Evolutionary conservation across 139 green algal species (phyloP).

Genomic region (Tetraselmis striata): DNA sequence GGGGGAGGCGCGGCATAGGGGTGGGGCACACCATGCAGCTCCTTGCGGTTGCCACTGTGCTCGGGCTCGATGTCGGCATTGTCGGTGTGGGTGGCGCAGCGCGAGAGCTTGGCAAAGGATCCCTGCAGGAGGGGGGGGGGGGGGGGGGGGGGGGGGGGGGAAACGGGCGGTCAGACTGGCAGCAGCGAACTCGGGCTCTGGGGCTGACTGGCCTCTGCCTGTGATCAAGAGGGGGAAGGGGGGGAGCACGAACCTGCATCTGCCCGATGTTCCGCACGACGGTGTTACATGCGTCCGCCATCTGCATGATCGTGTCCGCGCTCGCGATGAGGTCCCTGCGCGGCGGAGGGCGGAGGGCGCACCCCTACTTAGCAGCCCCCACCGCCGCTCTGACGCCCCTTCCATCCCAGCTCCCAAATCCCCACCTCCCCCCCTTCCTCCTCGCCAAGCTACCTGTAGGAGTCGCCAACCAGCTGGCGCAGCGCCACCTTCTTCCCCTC

Average conservation of each 20-base stretch:
- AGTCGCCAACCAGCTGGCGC: slow-evolving; percentile 75
- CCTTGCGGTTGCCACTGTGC: not conserved
- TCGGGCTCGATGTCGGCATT: not conserved
- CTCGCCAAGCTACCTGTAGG: no score
- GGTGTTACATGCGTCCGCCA: slow-evolving; percentile 51
- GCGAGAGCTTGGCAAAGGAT: not conserved
- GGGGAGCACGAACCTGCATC: slow-evolving; percentile 43
- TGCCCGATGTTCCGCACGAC: slow-evolving; percentile 48
- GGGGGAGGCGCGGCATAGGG: no score
- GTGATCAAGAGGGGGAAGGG: not conserved
- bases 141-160: no score
- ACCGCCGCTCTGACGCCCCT: no score
- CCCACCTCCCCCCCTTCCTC: no score
- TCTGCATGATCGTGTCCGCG: slow-evolving; percentile 82
- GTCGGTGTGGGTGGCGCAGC: not conserved
- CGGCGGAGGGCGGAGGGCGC: no score
- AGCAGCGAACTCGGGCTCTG: no score
- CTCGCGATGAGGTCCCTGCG: slow-evolving; percentile 87
- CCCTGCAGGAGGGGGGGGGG: not conserved
- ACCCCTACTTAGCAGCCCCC: no score
- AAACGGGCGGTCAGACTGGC: no score
- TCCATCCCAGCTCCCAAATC: no score
- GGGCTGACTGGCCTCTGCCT: no score
- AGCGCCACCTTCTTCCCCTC: slow-evolving; percentile 86
- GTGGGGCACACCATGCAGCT: not conserved